Conservation (phyloP, 169 alveolate genomes). For the Nephromyces sp. region DNA sequence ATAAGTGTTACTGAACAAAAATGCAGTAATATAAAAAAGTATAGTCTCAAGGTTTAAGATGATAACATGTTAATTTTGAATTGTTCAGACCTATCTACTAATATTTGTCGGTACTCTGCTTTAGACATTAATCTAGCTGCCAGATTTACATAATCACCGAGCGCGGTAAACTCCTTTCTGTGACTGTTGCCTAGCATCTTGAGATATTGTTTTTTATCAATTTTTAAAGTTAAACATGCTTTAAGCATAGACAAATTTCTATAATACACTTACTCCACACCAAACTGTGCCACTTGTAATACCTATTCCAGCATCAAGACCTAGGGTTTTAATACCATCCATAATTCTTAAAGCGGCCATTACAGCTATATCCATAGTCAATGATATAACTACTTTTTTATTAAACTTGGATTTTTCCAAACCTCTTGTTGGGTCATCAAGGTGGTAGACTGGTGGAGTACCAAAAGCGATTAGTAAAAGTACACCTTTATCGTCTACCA, state of each 20-base stretch:
- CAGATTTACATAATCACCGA: constrained; percentile 64
- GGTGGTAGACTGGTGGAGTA: constrained; percentile 51
- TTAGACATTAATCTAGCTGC: constrained; percentile 59
- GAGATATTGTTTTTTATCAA: too few relatives aligned
- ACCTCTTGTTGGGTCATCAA: constrained; percentile 53
- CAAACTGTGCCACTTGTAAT: constrained; percentile 64
- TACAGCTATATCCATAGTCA: constrained; percentile 18
- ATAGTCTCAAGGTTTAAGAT: neutral
- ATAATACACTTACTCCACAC: constrained; percentile 59
- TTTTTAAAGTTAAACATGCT: too few relatives aligned
- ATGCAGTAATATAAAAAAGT: neutral
- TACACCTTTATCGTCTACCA: constrained; percentile 67
- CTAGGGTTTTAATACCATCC: constrained; percentile 42
- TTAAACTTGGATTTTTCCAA: neutral
- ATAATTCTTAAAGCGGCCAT: constrained; percentile 48
- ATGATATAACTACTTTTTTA: neutral
- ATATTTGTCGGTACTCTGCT: constrained; percentile 47
- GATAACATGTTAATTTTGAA: neutral
- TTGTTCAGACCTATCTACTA: constrained; percentile 31
- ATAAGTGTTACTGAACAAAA: constrained; percentile 33
- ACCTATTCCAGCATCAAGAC: constrained; percentile 46
- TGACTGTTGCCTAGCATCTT: constrained; percentile 46
- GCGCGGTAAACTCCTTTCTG: constrained; percentile 61
- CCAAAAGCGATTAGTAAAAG: constrained; percentile 50
- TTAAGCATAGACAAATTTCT: too few relatives aligned